Conservation (phyloP, 2,329 filamentous ascomycete genomes). For the Fusarium newnesense region DNA sequence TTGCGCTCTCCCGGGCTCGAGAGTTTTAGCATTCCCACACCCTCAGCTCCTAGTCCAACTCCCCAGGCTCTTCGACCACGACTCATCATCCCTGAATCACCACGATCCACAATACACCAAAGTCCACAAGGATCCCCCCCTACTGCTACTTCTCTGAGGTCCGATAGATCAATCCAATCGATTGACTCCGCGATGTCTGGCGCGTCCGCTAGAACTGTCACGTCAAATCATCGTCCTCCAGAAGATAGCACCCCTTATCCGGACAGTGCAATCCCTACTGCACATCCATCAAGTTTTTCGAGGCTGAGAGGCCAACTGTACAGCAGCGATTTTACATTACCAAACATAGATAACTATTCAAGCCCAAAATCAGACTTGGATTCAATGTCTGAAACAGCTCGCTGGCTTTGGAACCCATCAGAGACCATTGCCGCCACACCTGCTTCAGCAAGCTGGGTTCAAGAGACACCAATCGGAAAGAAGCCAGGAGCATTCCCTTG, state of each 20-base stretch:
- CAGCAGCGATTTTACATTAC: conserved; percentile 27
- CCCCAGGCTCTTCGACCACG: conserved; percentile 45
- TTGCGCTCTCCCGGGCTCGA: neutral
- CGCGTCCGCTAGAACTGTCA: conserved; percentile 37
- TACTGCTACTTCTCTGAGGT: neutral
- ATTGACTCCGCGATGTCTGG: conserved; percentile 26
- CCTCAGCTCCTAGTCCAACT: conserved; percentile 50
- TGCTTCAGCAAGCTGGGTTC: conserved; percentile 14
- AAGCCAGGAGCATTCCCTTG: conserved; percentile 40
- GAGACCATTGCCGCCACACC: conserved; percentile 32
- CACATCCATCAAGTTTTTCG: conserved; percentile 30
- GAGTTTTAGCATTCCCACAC: conserved; percentile 41
- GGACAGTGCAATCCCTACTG: conserved; percentile 34
- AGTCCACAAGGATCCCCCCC: neutral
- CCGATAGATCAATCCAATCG: neutral
- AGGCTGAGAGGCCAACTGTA: conserved; percentile 28
- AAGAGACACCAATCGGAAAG: conserved; percentile 34
- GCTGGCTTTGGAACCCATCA: conserved; percentile 38
- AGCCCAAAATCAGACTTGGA: conserved; percentile 35
- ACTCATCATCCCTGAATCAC: conserved; percentile 43
- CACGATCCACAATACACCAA: conserved; percentile 7
- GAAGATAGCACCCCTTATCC: conserved; percentile 48
- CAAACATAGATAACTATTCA: neutral
- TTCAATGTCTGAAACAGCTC: conserved; percentile 28
- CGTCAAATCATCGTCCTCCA: conserved; percentile 43